These are phyloP conservation scores for Dictyostelium purpureum DNA, from an alignment of 78 protist genomes.

Conservation along the genomic window DNA sequence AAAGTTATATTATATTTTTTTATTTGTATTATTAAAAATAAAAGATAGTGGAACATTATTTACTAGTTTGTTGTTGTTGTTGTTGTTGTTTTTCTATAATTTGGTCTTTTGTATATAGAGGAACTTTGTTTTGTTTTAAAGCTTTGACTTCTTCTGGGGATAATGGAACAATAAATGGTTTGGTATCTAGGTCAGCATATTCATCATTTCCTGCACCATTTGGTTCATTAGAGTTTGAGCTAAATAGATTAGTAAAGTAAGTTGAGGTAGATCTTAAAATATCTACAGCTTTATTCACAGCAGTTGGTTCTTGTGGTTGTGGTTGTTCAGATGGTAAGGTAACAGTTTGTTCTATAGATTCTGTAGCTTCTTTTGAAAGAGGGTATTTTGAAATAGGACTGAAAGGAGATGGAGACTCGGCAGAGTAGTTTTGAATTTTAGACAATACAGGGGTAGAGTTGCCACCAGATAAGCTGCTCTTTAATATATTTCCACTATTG, in stretches of 20 bases:
- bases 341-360: conserved; percentile 23
- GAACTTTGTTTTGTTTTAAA: too few relatives aligned
- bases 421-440: neutral
- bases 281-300: too few relatives aligned
- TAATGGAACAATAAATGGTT: neutral
- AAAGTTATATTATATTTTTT: too few relatives aligned
- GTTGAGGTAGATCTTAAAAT: conserved; percentile 21
- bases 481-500: too few relatives aligned
- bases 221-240: neutral
- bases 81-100: too few relatives aligned
- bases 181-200: neutral
- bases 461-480: too few relatives aligned
- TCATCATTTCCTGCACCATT: neutral
- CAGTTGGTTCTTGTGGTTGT: neutral
- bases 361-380: neutral
- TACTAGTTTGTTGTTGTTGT: too few relatives aligned
- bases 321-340: neutral
- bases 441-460: neutral
- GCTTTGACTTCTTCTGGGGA: too few relatives aligned
- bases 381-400: neutral
- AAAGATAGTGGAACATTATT: too few relatives aligned
- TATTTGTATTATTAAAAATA: too few relatives aligned
- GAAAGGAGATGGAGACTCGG: neutral
- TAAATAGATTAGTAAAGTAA: conserved; percentile 4
- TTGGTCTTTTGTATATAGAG: too few relatives aligned